phyloP scores from a whole-genome alignment of 345 rosid species.

The Sapria himalayana region DNA sequence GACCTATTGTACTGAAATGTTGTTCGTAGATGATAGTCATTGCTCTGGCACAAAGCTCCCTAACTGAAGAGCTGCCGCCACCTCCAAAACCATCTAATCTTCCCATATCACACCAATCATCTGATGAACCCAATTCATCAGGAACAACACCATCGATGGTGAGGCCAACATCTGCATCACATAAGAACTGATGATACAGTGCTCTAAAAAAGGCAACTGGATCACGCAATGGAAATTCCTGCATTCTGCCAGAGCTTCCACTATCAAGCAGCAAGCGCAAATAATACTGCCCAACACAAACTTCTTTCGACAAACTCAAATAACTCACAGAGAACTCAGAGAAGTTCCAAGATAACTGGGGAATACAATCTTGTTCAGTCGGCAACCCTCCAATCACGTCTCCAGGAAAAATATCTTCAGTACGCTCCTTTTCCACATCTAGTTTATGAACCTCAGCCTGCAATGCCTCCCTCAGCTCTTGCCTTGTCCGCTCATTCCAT shows the following conservation, averaged over 20 bases:
- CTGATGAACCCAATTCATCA: constrained; percentile 91
- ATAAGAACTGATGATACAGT: constrained; percentile 85
- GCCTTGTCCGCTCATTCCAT: constrained; percentile 98
- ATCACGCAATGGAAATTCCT: constrained; percentile 91
- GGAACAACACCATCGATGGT: constrained; percentile 86
- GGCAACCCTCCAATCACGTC: constrained; percentile 30
- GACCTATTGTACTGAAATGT: constrained; percentile 58
- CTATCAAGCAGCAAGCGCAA: constrained; percentile 92
- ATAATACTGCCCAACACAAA: constrained; percentile 97
- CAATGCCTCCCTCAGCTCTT: constrained; percentile 90
- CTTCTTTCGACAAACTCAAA: constrained; percentile 92
- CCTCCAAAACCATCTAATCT: constrained; percentile 98
- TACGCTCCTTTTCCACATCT: constrained; percentile 90
- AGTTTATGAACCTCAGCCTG: constrained; percentile 91
- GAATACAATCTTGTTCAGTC: constrained; percentile 54
- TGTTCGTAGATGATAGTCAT: constrained; percentile 97
- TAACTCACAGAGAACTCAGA: constrained; percentile 80
- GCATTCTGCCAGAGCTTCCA: constrained; percentile 74
- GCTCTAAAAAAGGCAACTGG: constrained; percentile 96
- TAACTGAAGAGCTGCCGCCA: constrained; percentile 86
- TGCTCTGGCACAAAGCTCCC: constrained; percentile 99
- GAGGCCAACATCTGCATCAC: constrained; percentile 97
- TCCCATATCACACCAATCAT: constrained; percentile 99
- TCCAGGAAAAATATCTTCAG: constrained; percentile 85
- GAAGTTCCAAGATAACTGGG: constrained; percentile 94